phyloP scores from a whole-genome alignment of 2,329 filamentous ascomycete species.

The Colletotrichum brevisporum region DNA sequence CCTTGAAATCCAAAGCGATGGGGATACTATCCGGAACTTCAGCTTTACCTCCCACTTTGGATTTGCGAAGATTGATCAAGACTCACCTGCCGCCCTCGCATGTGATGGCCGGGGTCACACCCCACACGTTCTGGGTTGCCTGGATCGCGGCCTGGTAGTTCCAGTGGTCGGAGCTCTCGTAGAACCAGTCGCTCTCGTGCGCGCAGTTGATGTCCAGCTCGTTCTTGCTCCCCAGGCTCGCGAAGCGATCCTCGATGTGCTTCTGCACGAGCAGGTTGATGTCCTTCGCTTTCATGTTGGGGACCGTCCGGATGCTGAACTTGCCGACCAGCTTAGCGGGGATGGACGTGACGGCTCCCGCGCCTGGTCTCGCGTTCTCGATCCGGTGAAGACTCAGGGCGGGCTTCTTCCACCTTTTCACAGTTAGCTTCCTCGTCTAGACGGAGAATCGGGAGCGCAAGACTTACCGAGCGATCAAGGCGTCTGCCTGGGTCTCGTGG shows the following conservation, averaged over 20 bases:
- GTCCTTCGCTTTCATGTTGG: conserved; percentile 93
- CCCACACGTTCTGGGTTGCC: conserved; percentile 94
- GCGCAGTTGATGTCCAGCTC: conserved; percentile 83
- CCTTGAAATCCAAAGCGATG: conserved; percentile 96
- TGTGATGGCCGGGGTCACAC: conserved; percentile 92
- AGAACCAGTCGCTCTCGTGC: conserved; percentile 99
- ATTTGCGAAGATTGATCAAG: neutral
- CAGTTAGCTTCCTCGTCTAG: conserved; percentile 85
- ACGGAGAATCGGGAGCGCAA: neutral
- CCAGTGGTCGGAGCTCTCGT: conserved; percentile 97
- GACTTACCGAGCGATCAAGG: conserved; percentile 25
- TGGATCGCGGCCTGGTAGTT: conserved; percentile 96
- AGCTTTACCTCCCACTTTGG: neutral
- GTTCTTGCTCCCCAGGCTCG: conserved; percentile 93
- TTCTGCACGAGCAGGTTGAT: conserved; percentile 89
- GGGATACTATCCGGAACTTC: conserved; percentile 77
- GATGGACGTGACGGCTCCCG: conserved; percentile 98
- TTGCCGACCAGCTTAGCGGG: conserved; percentile 98
- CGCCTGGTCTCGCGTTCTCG: conserved; percentile 92
- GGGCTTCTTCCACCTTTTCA: conserved; percentile 93
- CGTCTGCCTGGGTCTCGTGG: conserved; percentile 33
- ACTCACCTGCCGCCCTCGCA: conserved; percentile 90
- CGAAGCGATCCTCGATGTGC: conserved; percentile 86
- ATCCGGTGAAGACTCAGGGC: conserved; percentile 95
- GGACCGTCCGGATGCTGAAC: conserved; percentile 97